Percentiles rank a stretch among this genome's conserved stretches.
Conservation (phyloP, 1,284 basidiomycete genomes). For the Pterulicium gracile region DNA sequence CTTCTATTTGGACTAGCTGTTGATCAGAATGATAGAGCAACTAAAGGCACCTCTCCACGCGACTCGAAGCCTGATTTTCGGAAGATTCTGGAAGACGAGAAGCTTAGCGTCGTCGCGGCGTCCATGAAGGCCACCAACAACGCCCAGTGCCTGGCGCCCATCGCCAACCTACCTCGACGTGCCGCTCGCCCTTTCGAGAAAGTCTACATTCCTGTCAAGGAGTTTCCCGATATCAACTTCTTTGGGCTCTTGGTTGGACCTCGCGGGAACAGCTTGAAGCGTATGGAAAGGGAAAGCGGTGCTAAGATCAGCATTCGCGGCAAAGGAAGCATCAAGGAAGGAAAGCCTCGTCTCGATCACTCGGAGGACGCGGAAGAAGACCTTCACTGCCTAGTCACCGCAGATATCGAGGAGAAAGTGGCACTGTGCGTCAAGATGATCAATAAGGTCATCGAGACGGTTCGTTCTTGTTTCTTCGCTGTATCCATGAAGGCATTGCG, state of each 20-base stretch:
- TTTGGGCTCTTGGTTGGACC: slow-evolving; percentile 98
- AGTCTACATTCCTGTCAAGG: slow-evolving; percentile 98
- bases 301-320: slow-evolving; percentile 98
- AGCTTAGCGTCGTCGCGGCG: slow-evolving; percentile 85
- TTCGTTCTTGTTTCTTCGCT: slow-evolving; percentile 28
- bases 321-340: slow-evolving; percentile 98
- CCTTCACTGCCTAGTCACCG: slow-evolving; percentile 95
- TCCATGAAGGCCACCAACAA: slow-evolving; percentile 97
- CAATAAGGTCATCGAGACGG: slow-evolving; percentile 97
- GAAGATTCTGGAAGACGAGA: slow-evolving; percentile 97
- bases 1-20: too few relatives aligned
- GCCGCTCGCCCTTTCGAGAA: slow-evolving; percentile 91
- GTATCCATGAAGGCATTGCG: slow-evolving; percentile 5
- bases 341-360: slow-evolving; percentile 88
- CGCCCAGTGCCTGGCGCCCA: slow-evolving; percentile 88
- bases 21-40: too few relatives aligned
- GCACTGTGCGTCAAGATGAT: slow-evolving; percentile 87
- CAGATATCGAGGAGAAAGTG: slow-evolving; percentile 89
- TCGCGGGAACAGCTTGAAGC: slow-evolving; percentile 97
- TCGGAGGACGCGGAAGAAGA: slow-evolving; percentile 98
- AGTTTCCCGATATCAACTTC: slow-evolving; percentile 99
- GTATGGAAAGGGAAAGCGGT: slow-evolving; percentile 97
- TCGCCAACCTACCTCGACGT: slow-evolving; percentile 86
- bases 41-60: background rate
- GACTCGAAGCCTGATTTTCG: slow-evolving; percentile 63